These are phyloP conservation scores for Neoboletus brunneissimus DNA, from an alignment of 768 basidiomycete species.

Conservation along the genomic window DNA sequence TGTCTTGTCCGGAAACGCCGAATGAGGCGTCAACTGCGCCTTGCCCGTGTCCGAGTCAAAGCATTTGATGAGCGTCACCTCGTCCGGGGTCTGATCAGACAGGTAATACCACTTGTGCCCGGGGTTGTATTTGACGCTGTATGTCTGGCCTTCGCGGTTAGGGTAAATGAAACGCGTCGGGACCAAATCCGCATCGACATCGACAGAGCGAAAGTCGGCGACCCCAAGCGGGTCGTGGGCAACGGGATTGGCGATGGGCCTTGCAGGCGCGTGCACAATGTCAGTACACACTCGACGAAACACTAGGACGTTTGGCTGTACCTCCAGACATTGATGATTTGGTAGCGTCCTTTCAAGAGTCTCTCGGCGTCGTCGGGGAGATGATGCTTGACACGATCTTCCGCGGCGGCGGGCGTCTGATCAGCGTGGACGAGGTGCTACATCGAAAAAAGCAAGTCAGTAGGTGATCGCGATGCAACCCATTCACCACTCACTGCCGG, in stretches of 20 bases:
- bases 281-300: neutral
- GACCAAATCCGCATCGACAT: slow-evolving; percentile 34
- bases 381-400: slow-evolving; percentile 35
- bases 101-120: slow-evolving; percentile 39
- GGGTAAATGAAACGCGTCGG: slow-evolving; percentile 34
- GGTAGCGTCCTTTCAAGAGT: slow-evolving; percentile 37
- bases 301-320: neutral
- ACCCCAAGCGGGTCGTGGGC: slow-evolving; percentile 38
- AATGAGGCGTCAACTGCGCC: no score
- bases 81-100: slow-evolving; percentile 1
- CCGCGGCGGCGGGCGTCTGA: slow-evolving; percentile 36
- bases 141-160: slow-evolving; percentile 18
- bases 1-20: no score
- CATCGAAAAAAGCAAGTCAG: neutral
- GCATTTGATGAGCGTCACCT: no score
- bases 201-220: slow-evolving; percentile 36
- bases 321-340: slow-evolving; percentile 46
- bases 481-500: slow-evolving; percentile 26
- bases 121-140: slow-evolving; percentile 34
- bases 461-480: neutral
- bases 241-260: slow-evolving; percentile 35
- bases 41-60: no score
- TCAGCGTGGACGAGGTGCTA: slow-evolving; percentile 42
- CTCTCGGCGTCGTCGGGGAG: slow-evolving; percentile 39
- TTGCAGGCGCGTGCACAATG: neutral